These are phyloP conservation scores for Gossypium armourianum DNA, from an alignment of 441 rosid genomes.

Conservation along the genomic window DNA sequence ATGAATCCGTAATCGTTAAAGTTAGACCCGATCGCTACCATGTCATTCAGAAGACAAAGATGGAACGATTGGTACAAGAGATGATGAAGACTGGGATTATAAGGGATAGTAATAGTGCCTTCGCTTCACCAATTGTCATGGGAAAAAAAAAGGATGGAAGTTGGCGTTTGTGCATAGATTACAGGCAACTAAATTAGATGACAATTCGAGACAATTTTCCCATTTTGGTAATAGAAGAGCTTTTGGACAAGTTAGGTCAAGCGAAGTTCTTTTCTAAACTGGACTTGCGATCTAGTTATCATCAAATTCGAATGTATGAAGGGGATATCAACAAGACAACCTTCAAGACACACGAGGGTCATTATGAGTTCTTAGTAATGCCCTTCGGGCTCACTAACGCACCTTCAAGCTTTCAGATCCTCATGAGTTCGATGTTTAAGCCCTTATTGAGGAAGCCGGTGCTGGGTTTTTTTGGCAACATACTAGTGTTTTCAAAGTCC, in stretches of 20 bases:
- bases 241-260: background rate
- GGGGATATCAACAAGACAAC: background rate
- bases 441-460: background rate
- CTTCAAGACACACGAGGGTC: background rate
- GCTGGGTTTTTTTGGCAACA: background rate
- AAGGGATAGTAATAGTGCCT: background rate
- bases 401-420: background rate
- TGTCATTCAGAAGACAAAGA: background rate
- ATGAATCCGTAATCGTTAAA: background rate
- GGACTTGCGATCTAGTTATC: background rate
- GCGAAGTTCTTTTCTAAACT: background rate
- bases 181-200: background rate
- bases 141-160: background rate
- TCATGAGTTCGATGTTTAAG: background rate
- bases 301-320: background rate
- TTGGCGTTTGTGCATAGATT: background rate
- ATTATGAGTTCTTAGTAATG: background rate
- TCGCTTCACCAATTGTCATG: background rate
- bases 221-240: background rate
- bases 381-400: background rate
- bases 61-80: background rate
- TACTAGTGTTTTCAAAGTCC: background rate
- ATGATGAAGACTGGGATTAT: background rate
- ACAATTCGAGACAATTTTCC: background rate
- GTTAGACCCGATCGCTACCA: background rate